phyloP scores from a whole-genome alignment of 1,284 basidiomycete genomes.

The Cryptococcus neoformans region DNA sequence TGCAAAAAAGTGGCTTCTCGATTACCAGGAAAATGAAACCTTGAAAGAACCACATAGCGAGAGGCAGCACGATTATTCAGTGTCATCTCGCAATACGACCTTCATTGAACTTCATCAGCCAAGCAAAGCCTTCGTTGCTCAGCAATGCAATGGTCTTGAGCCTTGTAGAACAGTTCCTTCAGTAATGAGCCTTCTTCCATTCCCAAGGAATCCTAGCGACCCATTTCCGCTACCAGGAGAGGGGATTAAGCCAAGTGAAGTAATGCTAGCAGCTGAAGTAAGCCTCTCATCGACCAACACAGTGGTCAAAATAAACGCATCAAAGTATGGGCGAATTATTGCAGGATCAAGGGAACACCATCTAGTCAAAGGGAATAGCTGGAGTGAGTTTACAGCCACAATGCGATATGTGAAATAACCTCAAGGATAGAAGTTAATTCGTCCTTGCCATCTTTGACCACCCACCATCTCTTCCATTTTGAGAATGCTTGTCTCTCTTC shows the following conservation, averaged over 20 bases:
- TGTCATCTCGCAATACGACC: conserved; percentile 16
- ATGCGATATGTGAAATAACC: too few species aligned
- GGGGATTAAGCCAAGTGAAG: conserved; percentile 28
- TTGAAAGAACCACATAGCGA: too few species aligned
- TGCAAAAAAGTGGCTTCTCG: conserved; percentile 11
- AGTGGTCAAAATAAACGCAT: neutral
- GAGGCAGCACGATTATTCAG: neutral
- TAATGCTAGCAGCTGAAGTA: conserved; percentile 18
- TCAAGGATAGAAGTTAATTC: neutral
- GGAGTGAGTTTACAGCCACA: conserved; percentile 6
- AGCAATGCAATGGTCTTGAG: conserved; percentile 2
- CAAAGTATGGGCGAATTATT: neutral
- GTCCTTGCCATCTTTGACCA: neutral
- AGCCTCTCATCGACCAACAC: neutral
- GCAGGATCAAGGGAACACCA: neutral
- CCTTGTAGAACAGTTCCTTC: conserved; percentile 3
- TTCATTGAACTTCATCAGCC: conserved; percentile 5
- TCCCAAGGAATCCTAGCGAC: conserved; percentile 4
- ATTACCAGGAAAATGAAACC: neutral
- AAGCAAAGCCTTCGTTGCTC: neutral
- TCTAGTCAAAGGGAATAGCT: neutral
- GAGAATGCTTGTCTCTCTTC: conserved; percentile 1
- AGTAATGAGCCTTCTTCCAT: conserved; percentile 9
- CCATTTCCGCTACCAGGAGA: conserved; percentile 42
- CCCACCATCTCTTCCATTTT: neutral